These are phyloP conservation scores for Gossypium mustelinum DNA, from an alignment of 345 rosid genomes.

Conservation along the genomic window DNA sequence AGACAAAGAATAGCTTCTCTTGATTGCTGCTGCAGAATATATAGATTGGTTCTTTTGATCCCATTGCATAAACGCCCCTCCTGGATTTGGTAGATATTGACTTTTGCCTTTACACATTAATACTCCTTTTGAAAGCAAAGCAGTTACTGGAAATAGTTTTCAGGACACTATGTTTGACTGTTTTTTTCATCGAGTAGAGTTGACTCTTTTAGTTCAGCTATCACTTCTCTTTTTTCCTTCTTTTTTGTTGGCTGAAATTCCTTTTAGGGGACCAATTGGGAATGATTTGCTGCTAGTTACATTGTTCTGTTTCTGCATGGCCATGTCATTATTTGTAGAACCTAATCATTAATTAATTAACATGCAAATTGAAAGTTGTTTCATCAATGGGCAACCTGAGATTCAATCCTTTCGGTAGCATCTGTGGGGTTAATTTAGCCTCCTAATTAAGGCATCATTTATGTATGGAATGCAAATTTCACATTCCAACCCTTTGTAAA, in stretches of 20 bases:
- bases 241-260: not conserved
- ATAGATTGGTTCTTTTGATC: conserved; percentile 1
- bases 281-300: not conserved
- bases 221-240: not conserved
- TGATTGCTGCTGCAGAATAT: conserved; percentile 17
- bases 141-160: conserved; percentile 24
- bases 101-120: conserved; percentile 5
- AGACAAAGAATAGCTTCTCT: conserved; percentile 17
- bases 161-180: conserved; percentile 17
- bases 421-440: too few species aligned
- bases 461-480: too few species aligned
- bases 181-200: conserved; percentile 23
- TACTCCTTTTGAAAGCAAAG: not conserved
- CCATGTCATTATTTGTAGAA: not conserved
- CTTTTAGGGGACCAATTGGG: not conserved
- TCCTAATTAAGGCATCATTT: too few species aligned
- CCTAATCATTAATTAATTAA: not conserved
- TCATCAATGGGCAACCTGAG: too few species aligned
- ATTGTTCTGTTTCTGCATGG: not conserved
- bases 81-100: not conserved
- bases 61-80: not conserved
- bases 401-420: too few species aligned
- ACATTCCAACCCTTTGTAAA: too few species aligned
- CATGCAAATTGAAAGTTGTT: too few species aligned
- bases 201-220: conserved; percentile 11